These are phyloP conservation scores for Trametes maxima DNA, from an alignment of 768 basidiomycete genomes.

Conservation along the genomic window DNA sequence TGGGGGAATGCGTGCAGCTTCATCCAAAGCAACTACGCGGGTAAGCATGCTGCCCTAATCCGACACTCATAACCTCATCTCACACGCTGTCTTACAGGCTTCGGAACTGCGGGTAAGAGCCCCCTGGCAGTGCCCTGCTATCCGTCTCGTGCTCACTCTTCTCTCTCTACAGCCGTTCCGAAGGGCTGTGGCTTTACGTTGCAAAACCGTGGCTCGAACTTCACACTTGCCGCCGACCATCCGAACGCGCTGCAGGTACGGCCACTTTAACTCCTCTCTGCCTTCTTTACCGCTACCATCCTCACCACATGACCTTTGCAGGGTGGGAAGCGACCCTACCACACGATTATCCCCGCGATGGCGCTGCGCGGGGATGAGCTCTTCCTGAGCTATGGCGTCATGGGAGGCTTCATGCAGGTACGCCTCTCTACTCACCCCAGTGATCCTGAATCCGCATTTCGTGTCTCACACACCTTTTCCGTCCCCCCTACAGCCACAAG, in stretches of 20 bases:
- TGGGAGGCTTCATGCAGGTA: constrained; percentile 92
- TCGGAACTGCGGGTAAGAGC: constrained; percentile 78
- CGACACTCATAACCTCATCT: background rate
- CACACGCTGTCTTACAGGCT: constrained; percentile 48
- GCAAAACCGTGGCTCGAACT: constrained; percentile 91
- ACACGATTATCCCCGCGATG: constrained; percentile 93
- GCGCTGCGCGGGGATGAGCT: constrained; percentile 78
- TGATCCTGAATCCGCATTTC: background rate
- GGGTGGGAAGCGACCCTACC: constrained; percentile 87
- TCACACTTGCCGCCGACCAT: constrained; percentile 77
- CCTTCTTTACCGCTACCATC: background rate
- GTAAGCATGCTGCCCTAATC: constrained; percentile 39
- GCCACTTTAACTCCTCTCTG: background rate
- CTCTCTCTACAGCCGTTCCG: constrained; percentile 66
- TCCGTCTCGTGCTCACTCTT: background rate
- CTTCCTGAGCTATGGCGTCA: constrained; percentile 88
- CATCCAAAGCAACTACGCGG: constrained; percentile 88
- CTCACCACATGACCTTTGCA: constrained; percentile 26
- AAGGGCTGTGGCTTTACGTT: constrained; percentile 95
- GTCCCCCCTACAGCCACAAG: constrained; percentile 68
- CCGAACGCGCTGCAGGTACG: constrained; percentile 79
- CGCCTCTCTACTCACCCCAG: background rate
- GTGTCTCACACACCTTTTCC: background rate
- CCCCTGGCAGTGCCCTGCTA: background rate
- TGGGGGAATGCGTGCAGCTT: constrained; percentile 91